Percentiles rank a stretch among this genome's conserved stretches.
Conservation (phyloP, 176 grass and related monocot species). For the Triticum turgidum region DNA sequence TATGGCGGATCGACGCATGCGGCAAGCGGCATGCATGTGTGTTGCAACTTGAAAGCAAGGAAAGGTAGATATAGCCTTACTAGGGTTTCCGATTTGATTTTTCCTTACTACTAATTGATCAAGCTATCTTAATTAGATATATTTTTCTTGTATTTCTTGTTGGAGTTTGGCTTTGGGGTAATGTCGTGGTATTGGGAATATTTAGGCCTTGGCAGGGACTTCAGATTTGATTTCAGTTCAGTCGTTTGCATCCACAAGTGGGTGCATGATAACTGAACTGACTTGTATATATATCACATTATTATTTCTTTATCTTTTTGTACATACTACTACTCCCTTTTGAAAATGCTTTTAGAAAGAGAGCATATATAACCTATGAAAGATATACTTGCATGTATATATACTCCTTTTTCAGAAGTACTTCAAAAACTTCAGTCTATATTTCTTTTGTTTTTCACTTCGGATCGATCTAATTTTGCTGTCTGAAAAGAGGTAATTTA, state of each 20-base stretch:
- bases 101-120: neutral
- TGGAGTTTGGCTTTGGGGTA: neutral
- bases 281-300: neutral
- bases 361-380: neutral
- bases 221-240: conserved; percentile 29
- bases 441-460: neutral
- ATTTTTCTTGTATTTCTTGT: neutral
- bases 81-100: conserved; percentile 36
- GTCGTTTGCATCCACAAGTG: conserved; percentile 28
- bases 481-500: neutral
- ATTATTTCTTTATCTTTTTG: neutral
- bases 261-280: conserved; percentile 19
- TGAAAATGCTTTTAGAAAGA: neutral
- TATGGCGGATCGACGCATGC: conserved; percentile 13
- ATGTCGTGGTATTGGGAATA: conserved; percentile 16
- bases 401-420: neutral
- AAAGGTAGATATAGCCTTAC: conserved; percentile 40
- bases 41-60: conserved; percentile 10
- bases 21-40: conserved; percentile 24
- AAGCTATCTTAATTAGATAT: neutral
- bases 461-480: neutral
- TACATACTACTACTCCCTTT: neutral
- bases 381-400: neutral
- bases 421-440: neutral
- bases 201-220: conserved; percentile 12